Evolutionary conservation across 306 rosid species (phyloP), one percentile per base, ranked within the genome.

Genomic region (Quercus aquifolioides): DNA sequence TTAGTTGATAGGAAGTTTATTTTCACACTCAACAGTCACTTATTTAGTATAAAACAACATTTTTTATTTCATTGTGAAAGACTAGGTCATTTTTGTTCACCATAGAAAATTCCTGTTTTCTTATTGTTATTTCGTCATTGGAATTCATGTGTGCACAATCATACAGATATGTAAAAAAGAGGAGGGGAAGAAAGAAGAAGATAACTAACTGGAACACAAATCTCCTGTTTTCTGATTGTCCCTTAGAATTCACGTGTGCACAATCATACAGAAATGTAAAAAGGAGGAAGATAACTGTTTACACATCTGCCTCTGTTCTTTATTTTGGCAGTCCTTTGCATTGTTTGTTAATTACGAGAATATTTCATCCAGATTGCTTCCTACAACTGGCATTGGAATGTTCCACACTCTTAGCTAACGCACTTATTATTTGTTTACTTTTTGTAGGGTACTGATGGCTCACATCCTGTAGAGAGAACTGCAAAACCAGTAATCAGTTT

Each of bases 361-460:
- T 57, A 18, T 57, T 57, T 57, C 28, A 8, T 8, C 25, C 21
- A 7, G 54, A 7, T 20, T 71, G 14, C 25, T 18, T 46, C 68
- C 30, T 57, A 25, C 33, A 43, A 25, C 14, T 25, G 62, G n/a
- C 19, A 57, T 33, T 35, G 57, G 13, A 43, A 56, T 78, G 30
- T 73, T 73, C 2, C n/a, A 41, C 58, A 35, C 23, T 56, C 69
- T 55, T 60, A 15, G 64, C 56, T 74, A 71, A 60, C 56, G 58
- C 84, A 23, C 57, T n/a, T 58, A 78, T 54, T 52, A 25, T 65
- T 69, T 79, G 26, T 69, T 75, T 46, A 59, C 74, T 59, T 83
- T 71, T 64, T 82, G 87, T 78, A 90, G 92, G 79, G 69, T 73
- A 75, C 84, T 25, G 82, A 63, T 41, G 74, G 59, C 77, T 64